Percentiles rank a stretch among this genome's conserved stretches.
Conservation (phyloP, 345 rosid genomes). For the Laguncularia racemosa region DNA sequence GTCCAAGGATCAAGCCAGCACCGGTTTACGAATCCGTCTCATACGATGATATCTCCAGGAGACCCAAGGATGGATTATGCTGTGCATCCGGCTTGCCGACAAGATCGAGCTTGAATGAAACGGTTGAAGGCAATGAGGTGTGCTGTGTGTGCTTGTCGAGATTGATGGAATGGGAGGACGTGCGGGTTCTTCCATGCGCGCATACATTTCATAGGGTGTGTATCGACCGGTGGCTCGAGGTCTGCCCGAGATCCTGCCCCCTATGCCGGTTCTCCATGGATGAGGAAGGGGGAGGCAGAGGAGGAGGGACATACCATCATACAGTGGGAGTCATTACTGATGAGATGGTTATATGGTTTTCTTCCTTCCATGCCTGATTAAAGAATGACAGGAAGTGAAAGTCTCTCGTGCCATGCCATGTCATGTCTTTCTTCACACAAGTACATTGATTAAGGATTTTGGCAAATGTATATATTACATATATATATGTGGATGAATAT, state of each 20-base stretch:
- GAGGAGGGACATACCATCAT: constrained; percentile 11
- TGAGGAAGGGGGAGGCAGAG: constrained; percentile 11
- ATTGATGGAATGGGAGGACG: constrained; percentile 30
- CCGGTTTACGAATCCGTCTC: not conserved
- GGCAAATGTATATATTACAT: too few species aligned
- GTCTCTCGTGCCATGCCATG: too few species aligned
- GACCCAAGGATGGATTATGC: not conserved
- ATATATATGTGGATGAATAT: too few species aligned
- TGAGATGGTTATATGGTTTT: constrained; percentile 34
- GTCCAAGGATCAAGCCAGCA: constrained; percentile 14
- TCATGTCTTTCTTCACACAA: too few species aligned
- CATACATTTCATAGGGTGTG: constrained; percentile 67
- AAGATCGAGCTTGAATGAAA: not conserved
- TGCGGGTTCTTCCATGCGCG: constrained; percentile 49
- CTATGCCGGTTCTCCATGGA: constrained; percentile 54
- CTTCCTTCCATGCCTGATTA: constrained; percentile 31
- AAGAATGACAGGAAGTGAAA: too few species aligned
- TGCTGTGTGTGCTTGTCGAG: constrained; percentile 64
- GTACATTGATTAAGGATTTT: too few species aligned
- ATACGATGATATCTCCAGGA: constrained; percentile 3
- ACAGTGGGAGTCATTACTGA: constrained; percentile 18
- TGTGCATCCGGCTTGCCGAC: not conserved
- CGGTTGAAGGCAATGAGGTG: constrained; percentile 20
- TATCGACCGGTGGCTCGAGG: constrained; percentile 58
- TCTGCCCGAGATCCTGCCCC: constrained; percentile 57